A percentile compares a stretch with the other conserved stretches of the same genome.
phyloP scores from a whole-genome alignment of 2,329 filamentous ascomycete genomes.

The Alternaria sp. region DNA sequence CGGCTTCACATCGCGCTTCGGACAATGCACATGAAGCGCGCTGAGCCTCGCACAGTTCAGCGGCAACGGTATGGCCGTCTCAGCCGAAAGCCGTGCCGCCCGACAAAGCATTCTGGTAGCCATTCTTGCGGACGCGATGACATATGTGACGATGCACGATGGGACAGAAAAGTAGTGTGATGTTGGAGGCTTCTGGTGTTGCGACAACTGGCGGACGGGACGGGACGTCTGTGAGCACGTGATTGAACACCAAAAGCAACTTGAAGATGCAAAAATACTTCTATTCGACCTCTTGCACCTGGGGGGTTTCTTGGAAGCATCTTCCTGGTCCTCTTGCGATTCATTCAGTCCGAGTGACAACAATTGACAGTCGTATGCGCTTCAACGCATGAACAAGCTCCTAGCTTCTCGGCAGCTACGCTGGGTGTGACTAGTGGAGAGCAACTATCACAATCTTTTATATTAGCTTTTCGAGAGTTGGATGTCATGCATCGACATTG shows the following conservation, averaged over 20 bases:
- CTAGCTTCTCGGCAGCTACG: background rate
- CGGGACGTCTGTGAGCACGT: constrained; percentile 7
- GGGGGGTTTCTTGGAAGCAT: background rate
- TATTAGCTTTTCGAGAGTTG: background rate
- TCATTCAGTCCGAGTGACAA: background rate
- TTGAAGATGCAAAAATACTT: constrained; percentile 5
- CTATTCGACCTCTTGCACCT: constrained; percentile 4
- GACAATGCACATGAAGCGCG: constrained; percentile 50
- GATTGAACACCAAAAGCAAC: constrained; percentile 2
- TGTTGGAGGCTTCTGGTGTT: constrained; percentile 1
- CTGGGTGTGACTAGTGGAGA: constrained; percentile 2
- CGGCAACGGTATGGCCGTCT: constrained; percentile 41
- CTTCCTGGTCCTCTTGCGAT: background rate
- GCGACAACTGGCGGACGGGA: background rate
- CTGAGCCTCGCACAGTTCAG: constrained; percentile 41
- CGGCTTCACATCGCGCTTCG: constrained; percentile 48
- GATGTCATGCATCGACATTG: constrained; percentile 5
- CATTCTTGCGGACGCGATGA: constrained; percentile 13
- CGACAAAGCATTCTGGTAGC: constrained; percentile 21
- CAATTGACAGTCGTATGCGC: background rate
- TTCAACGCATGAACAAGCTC: constrained; percentile 3
- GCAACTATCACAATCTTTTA: constrained; percentile 13
- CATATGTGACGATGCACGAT: constrained; percentile 9
- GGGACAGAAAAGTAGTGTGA: background rate
- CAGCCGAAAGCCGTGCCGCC: constrained; percentile 30